Conservation (phyloP, 257 asterid genomes). For the Linderniella brevidens region DNA sequence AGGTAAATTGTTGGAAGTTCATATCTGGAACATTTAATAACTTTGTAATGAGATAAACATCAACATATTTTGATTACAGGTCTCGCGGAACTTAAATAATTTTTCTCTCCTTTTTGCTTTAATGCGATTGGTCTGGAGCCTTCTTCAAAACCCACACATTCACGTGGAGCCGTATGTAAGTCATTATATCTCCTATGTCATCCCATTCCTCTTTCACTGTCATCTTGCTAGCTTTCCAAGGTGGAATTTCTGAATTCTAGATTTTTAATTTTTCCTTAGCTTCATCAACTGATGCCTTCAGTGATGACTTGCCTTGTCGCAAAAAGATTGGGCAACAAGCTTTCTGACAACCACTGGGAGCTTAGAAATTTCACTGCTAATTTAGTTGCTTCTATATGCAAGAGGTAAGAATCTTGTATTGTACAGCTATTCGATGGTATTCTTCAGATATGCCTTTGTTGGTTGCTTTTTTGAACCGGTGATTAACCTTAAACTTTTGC, state of each 20-base stretch:
- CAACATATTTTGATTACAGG: conserved; percentile 28
- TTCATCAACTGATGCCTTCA: conserved; percentile 94
- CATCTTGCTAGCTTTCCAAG: no score
- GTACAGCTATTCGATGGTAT: no score
- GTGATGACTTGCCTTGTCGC: conserved; percentile 97
- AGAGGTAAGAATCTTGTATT: conserved; percentile 32
- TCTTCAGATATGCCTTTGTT: no score
- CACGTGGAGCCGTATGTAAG: conserved; percentile 96
- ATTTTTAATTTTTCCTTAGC: conserved; percentile 25
- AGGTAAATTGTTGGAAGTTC: conserved; percentile 26
- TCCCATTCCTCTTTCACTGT: not conserved
- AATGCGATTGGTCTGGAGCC: conserved; percentile 96
- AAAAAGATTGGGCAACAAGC: conserved; percentile 62
- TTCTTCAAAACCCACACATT: conserved; percentile 80
- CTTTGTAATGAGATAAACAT: not conserved
- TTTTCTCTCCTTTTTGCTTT: conserved; percentile 65
- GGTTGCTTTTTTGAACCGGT: no score
- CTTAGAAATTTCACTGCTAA: conserved; percentile 77
- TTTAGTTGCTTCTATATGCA: conserved; percentile 77
- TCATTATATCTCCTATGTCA: conserved; percentile 7
- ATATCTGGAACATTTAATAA: conserved; percentile 4
- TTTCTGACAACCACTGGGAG: conserved; percentile 86
- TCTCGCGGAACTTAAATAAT: conserved; percentile 65
- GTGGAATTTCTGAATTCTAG: not conserved
- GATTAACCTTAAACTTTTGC: conserved; percentile 7